A percentile compares a stretch with the other conserved stretches of the same genome.
Evolutionary conservation across 1,284 basidiomycete genomes (phyloP).

Genomic region (Naganishia sp.): DNA sequence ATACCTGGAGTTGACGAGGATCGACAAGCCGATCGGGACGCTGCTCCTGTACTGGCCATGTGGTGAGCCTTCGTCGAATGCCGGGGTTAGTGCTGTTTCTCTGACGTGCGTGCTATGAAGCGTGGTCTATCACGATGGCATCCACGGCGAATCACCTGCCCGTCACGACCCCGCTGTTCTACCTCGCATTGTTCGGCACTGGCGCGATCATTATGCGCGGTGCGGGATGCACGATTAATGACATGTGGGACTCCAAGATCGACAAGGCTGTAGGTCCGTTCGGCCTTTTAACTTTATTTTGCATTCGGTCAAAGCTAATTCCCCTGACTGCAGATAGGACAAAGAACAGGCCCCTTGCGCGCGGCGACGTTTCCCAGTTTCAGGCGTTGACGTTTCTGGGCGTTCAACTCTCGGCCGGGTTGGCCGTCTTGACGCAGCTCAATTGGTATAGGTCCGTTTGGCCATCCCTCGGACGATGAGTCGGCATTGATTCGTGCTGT

Average conservation of each 20-base stretch:
- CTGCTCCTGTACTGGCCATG: slow-evolving; percentile 91
- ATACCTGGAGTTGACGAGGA: slow-evolving; percentile 79
- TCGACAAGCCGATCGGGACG: slow-evolving; percentile 95
- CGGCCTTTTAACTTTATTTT: too few relatives aligned
- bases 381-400: slow-evolving; percentile 84
- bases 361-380: slow-evolving; percentile 72
- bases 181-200: slow-evolving; percentile 78
- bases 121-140: slow-evolving; percentile 95
- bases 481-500: slow-evolving; percentile 1
- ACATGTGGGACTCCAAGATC: slow-evolving; percentile 94
- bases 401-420: slow-evolving; percentile 75
- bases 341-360: slow-evolving; percentile 70
- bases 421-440: slow-evolving; percentile 86
- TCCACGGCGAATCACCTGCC: slow-evolving; percentile 58
- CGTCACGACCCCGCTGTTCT: slow-evolving; percentile 69
- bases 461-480: not conserved
- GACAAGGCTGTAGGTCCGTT: slow-evolving; percentile 86
- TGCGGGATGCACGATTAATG: slow-evolving; percentile 98
- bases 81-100: too few relatives aligned
- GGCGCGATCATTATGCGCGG: slow-evolving; percentile 96
- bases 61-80: slow-evolving; percentile 59
- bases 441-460: slow-evolving; percentile 82
- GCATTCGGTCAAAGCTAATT: not conserved
- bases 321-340: slow-evolving; percentile 61
- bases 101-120: slow-evolving; percentile 55